Evolutionary conservation across 495 filamentous ascomycete genomes (phyloP).

Genomic region (Recurvomyces mirabilis): DNA sequence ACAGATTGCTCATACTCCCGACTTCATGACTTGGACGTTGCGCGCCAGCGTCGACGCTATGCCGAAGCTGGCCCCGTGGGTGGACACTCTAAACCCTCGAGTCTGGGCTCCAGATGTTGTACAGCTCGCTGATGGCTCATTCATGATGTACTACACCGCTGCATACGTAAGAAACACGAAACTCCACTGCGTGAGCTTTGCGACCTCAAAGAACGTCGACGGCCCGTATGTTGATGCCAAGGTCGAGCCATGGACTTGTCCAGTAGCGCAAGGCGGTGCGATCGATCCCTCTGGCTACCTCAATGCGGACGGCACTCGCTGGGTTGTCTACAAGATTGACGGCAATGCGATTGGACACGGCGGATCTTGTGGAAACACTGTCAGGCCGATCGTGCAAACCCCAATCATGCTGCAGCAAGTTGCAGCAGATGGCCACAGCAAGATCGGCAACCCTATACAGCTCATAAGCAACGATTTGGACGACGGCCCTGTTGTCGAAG

Average conservation of each 20-base stretch:
- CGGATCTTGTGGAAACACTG: slow-evolving; percentile 45
- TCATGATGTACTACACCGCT: slow-evolving; percentile 52
- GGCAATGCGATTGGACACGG: slow-evolving; percentile 49
- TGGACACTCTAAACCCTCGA: slow-evolving; percentile 11
- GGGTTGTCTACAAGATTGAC: slow-evolving; percentile 53
- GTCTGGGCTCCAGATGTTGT: slow-evolving; percentile 21
- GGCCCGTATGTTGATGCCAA: slow-evolving; percentile 44
- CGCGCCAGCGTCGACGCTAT: slow-evolving; percentile 16
- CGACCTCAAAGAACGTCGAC: slow-evolving; percentile 31
- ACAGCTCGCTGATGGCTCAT: slow-evolving; percentile 34
- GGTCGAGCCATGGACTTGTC: slow-evolving; percentile 40
- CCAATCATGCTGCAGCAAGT: slow-evolving; percentile 53
- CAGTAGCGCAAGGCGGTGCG: slow-evolving; percentile 40
- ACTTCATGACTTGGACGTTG: slow-evolving; percentile 18
- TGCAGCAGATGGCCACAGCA: slow-evolving; percentile 39
- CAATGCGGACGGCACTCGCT: slow-evolving; percentile 42
- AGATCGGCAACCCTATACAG: slow-evolving; percentile 39
- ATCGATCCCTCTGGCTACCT: slow-evolving; percentile 48
- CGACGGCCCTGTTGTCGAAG: slow-evolving; percentile 54
- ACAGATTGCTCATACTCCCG: slow-evolving; percentile 13
- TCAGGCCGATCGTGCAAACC: slow-evolving; percentile 38
- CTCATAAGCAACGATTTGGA: slow-evolving; percentile 44
- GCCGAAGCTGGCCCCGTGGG: slow-evolving; percentile 15
- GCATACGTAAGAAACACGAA: slow-evolving; percentile 25
- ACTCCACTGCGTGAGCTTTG: slow-evolving; percentile 47